Base-by-base conservation (phyloP, 179 eudicot species). In the Beta lomatogona region DNA sequence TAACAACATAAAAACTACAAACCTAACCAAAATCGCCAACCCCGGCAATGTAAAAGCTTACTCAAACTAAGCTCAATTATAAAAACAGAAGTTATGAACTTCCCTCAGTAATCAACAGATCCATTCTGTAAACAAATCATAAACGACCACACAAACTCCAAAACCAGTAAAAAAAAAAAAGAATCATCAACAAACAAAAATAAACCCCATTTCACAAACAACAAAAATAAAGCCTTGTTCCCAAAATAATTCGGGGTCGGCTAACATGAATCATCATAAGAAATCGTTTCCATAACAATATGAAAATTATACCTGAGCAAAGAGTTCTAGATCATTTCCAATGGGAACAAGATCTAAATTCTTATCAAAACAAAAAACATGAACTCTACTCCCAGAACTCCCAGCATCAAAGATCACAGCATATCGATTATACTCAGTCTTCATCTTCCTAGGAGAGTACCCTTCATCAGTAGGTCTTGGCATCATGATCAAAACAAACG, bases 351-450 rank as follows among this genome's bases (percentile, higher is more conserved):
- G 98, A 91, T 94, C 91, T 78, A 94, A 83, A 73, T 89, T 83
- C 61, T 82, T 19, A 75, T 94, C 93, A 67, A 94, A 94, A 84
- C 97, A 88, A 83, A 93, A 94, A 7, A 94, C 98, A 79, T 94
- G 98, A 16, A 94, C 98, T 69, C 98, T 83, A 82, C 97, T 94
- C 19, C 98, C 98, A 25, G 96, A 91, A 77, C 98, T 94, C 3
- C 98, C 98, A 7, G 98, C 98, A 82, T 95, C 98, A 78, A 95
- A 95, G 67, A 95, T 88, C 71, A 95, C 98, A 10, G 97, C 98
- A 61, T 89, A 95, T 1, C 87, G 59, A 73, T 84, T 81, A 54
- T 6, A 13, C 18, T n/a, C 50, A 21, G 45, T 57, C 48, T 57
- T 59, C 71, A 83, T 80, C 85, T 83, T 88, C 72, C 90, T 76